These are phyloP conservation scores for Lentinula raphanica DNA, from an alignment of 768 basidiomycete genomes.

Conservation along the genomic window DNA sequence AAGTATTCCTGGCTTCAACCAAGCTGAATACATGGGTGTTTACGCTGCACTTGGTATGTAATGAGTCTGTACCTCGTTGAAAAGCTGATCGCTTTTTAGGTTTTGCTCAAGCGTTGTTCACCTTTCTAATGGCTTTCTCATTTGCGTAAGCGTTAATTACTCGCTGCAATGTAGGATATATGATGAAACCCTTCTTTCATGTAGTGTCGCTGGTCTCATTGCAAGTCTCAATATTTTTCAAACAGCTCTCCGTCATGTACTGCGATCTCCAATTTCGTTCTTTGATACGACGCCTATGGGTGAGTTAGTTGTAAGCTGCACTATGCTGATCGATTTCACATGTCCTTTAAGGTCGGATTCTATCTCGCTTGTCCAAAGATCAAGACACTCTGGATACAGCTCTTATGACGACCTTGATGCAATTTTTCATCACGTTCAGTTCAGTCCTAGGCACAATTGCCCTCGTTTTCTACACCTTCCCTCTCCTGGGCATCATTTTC, in stretches of 20 bases:
- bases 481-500: conserved; percentile 32
- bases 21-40: conserved; percentile 66
- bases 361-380: conserved; percentile 59
- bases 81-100: conserved; percentile 23
- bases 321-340: background rate
- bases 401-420: conserved; percentile 23
- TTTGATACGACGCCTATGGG: conserved; percentile 73
- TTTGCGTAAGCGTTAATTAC: conserved; percentile 38
- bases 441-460: conserved; percentile 30
- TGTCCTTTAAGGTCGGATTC: conserved; percentile 42
- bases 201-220: conserved; percentile 31
- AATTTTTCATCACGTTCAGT: background rate
- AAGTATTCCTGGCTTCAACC: conserved; percentile 48
- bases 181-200: background rate
- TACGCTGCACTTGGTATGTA: conserved; percentile 42
- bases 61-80: background rate
- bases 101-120: conserved; percentile 43
- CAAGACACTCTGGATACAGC: conserved; percentile 53
- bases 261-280: conserved; percentile 60
- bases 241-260: conserved; percentile 47
- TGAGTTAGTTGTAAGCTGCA: conserved; percentile 17
- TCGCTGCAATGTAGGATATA: background rate
- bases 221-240: conserved; percentile 50
- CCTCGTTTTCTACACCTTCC: conserved; percentile 33
- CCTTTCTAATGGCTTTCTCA: conserved; percentile 42